Conservation (phyloP, 495 filamentous ascomycete species). For the Neurospora tetrasperma region DNA sequence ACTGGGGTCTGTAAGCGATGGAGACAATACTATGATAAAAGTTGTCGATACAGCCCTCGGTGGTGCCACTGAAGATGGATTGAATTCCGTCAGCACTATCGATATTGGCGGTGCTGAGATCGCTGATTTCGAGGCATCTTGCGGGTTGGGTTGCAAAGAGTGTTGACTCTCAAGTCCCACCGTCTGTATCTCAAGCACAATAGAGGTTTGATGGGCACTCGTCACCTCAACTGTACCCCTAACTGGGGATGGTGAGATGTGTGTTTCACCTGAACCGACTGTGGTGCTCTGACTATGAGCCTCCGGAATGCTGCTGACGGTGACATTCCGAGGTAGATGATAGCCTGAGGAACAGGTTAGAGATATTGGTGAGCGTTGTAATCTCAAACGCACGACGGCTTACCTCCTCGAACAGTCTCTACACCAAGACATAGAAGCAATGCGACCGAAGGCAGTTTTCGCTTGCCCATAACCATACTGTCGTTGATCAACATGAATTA, state of each 20-base stretch:
- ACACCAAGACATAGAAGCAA: slow-evolving; percentile 18
- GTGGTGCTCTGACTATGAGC: not conserved
- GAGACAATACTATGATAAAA: not conserved
- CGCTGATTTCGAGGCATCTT: not conserved
- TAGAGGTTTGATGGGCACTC: not conserved
- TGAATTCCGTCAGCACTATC: not conserved
- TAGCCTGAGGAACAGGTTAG: not conserved
- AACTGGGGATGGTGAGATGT: not conserved
- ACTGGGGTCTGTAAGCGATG: not conserved
- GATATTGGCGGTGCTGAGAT: not conserved
- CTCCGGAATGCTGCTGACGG: not conserved
- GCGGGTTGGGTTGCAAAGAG: not conserved
- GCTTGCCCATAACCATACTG: slow-evolving; percentile 22
- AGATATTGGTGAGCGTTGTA: not conserved
- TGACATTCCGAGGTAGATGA: not conserved
- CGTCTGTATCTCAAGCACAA: not conserved
- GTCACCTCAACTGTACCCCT: not conserved
- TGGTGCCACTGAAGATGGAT: not conserved
- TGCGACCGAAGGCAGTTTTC: slow-evolving; percentile 22
- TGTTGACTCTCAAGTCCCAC: not conserved
- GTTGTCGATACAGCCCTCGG: not conserved
- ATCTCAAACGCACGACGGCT: not conserved
- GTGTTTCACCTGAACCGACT: not conserved
- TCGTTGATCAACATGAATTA: not conserved
- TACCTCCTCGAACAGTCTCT: slow-evolving; percentile 20